Conservation (phyloP, 768 basidiomycete genomes). For the Xerocomus spinulosus region DNA sequence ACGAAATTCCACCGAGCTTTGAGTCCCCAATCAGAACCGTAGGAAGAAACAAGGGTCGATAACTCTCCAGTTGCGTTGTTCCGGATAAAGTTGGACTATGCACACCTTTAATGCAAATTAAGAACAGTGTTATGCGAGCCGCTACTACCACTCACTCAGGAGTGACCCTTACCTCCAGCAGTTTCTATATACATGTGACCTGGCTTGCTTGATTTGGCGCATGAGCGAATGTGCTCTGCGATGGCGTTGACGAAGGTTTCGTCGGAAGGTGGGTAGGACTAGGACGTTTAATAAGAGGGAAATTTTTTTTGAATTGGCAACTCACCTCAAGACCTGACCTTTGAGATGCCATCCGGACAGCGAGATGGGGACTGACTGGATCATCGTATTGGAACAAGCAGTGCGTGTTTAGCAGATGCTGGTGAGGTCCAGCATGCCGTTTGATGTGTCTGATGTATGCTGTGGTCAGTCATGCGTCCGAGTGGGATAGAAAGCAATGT, state of each 20-base stretch:
- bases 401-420: conserved; percentile 46
- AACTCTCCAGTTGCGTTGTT: conserved; percentile 78
- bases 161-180: conserved; percentile 77
- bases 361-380: conserved; percentile 92
- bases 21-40: conserved; percentile 85
- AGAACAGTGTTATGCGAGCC: not conserved
- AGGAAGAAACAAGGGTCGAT: conserved; percentile 83
- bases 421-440: conserved; percentile 42
- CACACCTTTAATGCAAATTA: conserved; percentile 53
- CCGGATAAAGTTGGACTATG: conserved; percentile 87
- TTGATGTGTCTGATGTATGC: conserved; percentile 55
- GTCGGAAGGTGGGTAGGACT: conserved; percentile 51
- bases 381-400: conserved; percentile 84
- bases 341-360: conserved; percentile 49
- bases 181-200: conserved; percentile 86
- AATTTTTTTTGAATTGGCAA: not conserved
- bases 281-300: conserved; percentile 2
- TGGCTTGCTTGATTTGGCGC: conserved; percentile 35
- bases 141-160: conserved; percentile 5
- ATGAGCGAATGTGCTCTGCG: conserved; percentile 53
- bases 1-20: conserved; percentile 89
- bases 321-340: conserved; percentile 31
- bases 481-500: conserved; percentile 17
- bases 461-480: not conserved
- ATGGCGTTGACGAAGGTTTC: conserved; percentile 62